A percentile compares a stretch with the other conserved stretches of the same genome.
phyloP scores from a whole-genome alignment of 306 rosid genomes.

The Cyamopsis tetragonoloba region DNA sequence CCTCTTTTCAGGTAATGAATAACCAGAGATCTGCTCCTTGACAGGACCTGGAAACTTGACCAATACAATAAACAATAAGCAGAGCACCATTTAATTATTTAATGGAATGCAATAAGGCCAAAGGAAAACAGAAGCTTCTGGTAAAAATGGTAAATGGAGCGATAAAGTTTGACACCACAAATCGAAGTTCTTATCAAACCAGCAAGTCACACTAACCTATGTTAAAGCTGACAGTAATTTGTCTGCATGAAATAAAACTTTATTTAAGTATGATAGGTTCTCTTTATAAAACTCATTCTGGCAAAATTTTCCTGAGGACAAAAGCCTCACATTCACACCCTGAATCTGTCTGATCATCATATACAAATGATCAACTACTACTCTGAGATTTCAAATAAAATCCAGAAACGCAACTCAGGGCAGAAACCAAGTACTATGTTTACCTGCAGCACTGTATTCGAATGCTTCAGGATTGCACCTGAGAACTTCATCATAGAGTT shows the following conservation, averaged over 20 bases:
- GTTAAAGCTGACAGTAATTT: slow-evolving; percentile 11
- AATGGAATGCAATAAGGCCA: slow-evolving; percentile 22
- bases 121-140: not conserved
- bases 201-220: not conserved
- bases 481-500: slow-evolving; percentile 79
- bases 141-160: not conserved
- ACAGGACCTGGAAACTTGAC: slow-evolving; percentile 99
- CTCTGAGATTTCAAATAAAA: slow-evolving; percentile 18
- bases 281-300: not conserved
- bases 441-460: slow-evolving; percentile 68
- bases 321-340: slow-evolving; percentile 10
- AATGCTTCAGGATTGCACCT: slow-evolving; percentile 76
- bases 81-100: slow-evolving; percentile 42
- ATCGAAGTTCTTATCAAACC: slow-evolving; percentile 17
- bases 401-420: not conserved
- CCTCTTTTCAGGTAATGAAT: slow-evolving; percentile 62
- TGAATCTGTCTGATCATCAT: not conserved
- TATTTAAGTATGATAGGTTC: not conserved
- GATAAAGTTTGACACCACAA: slow-evolving; percentile 8
- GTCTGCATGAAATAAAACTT: slow-evolving; percentile 11
- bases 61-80: slow-evolving; percentile 91
- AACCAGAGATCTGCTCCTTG: slow-evolving; percentile 69
- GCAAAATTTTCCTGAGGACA: not conserved
- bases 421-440: slow-evolving; percentile 52
- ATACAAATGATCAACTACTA: slow-evolving; percentile 16